A percentile compares a stretch with the other conserved stretches of the same genome.
Evolutionary conservation across 257 asterid species (phyloP).

Genomic region (Nicotiana benthamiana): DNA sequence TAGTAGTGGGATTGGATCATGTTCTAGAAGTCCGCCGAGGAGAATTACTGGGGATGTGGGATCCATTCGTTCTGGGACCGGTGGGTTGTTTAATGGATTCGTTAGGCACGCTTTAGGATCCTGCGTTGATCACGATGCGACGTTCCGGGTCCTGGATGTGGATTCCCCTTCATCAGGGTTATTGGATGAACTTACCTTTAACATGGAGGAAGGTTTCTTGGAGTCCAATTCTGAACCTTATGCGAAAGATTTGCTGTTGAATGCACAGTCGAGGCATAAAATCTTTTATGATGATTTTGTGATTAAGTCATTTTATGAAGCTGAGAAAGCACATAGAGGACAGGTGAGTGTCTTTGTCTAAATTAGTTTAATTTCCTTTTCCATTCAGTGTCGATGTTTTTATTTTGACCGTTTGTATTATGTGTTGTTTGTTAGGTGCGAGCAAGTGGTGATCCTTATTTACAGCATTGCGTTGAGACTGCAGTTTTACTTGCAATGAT

Average conservation of each 20-base stretch:
- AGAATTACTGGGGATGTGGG: slow-evolving; percentile 45
- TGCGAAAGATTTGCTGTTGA: slow-evolving; percentile 57
- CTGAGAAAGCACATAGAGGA: slow-evolving; percentile 73
- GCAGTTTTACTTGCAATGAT: slow-evolving; percentile 62
- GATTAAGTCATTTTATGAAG: slow-evolving; percentile 69
- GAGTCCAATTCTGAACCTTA: slow-evolving; percentile 42
- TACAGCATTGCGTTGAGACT: slow-evolving; percentile 95
- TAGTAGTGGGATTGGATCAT: slow-evolving; percentile 37
- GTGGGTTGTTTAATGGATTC: slow-evolving; percentile 58
- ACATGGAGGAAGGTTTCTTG: slow-evolving; percentile 56
- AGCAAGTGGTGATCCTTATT: slow-evolving; percentile 88
- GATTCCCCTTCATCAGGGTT: slow-evolving; percentile 25
- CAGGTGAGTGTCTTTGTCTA: slow-evolving; percentile 42
- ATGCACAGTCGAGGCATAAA: slow-evolving; percentile 63
- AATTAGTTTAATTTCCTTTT: neutral
- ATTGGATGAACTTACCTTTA: slow-evolving; percentile 72
- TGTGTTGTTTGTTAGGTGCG: slow-evolving; percentile 48
- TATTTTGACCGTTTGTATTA: neutral
- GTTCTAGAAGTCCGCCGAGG: slow-evolving; percentile 49
- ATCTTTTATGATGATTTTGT: slow-evolving; percentile 69
- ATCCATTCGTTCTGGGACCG: slow-evolving; percentile 40
- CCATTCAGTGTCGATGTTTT: neutral
- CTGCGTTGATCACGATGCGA: slow-evolving; percentile 53
- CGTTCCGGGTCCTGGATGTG: slow-evolving; percentile 30
- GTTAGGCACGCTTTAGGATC: slow-evolving; percentile 69